These are phyloP conservation scores for Nicotiana knightiana DNA, from an alignment of 257 asterid species.

Conservation along the genomic window DNA sequence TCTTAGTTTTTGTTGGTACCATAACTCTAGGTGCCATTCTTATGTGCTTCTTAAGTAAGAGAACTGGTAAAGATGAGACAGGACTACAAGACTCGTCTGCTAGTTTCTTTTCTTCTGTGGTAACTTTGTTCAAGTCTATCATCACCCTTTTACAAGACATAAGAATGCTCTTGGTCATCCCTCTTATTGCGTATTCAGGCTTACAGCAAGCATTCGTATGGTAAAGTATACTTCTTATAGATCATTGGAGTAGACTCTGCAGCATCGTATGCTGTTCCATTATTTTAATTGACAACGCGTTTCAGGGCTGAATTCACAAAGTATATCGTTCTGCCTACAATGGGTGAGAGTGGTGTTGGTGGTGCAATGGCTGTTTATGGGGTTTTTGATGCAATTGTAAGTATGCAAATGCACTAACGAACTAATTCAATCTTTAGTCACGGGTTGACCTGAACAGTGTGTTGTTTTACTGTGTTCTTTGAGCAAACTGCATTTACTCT, in stretches of 20 bases:
- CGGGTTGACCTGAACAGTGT: neutral
- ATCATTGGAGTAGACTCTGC: neutral
- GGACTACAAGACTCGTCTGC: slow-evolving; percentile 30
- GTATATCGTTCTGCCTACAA: slow-evolving; percentile 67
- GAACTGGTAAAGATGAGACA: slow-evolving; percentile 58
- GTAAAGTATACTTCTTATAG: slow-evolving; percentile 30
- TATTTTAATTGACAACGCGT: neutral
- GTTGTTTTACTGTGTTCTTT: neutral
- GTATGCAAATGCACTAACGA: slow-evolving; percentile 22
- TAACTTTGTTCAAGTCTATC: slow-evolving; percentile 48
- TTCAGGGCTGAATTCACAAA: slow-evolving; percentile 94
- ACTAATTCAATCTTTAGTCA: neutral
- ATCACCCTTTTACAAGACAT: slow-evolving; percentile 51
- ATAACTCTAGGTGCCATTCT: slow-evolving; percentile 74
- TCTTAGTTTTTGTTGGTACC: slow-evolving; percentile 62
- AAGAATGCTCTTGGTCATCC: slow-evolving; percentile 75
- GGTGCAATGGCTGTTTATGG: slow-evolving; percentile 97
- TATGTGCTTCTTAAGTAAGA: slow-evolving; percentile 77
- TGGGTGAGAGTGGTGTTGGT: slow-evolving; percentile 95
- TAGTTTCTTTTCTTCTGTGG: slow-evolving; percentile 48
- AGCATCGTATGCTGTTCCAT: neutral
- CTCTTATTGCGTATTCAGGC: slow-evolving; percentile 90
- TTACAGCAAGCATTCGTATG: slow-evolving; percentile 93
- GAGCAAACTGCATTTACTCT: neutral
- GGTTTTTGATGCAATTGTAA: slow-evolving; percentile 78